Percentiles rank a stretch among this genome's conserved stretches.
These are phyloP conservation scores for Geotrichum bryndzae DNA, from an alignment of 1,139 yeast species.

Conservation along the genomic window DNA sequence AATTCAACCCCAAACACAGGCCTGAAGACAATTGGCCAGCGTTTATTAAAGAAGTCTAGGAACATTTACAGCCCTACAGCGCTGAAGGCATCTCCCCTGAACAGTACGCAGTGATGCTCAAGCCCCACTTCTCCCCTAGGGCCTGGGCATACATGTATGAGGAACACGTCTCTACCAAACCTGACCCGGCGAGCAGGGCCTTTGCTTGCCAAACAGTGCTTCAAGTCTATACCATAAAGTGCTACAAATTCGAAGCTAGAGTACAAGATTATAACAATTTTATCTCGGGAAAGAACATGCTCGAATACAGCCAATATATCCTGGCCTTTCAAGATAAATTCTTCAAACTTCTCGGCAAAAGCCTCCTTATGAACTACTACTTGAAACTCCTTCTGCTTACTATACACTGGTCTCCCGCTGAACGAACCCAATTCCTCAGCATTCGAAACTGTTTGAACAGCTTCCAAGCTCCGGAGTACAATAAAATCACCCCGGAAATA, in stretches of 20 bases:
- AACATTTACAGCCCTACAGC: too few species aligned
- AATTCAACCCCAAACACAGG: too few species aligned
- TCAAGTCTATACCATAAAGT: not conserved
- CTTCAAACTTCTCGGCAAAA: not conserved
- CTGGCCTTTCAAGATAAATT: not conserved
- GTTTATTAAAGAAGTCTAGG: too few species aligned
- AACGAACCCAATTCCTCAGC: not conserved
- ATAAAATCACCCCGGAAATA: not conserved
- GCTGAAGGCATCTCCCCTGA: too few species aligned
- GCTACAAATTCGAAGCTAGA: not conserved
- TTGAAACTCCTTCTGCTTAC: not conserved
- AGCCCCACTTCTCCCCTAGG: too few species aligned
- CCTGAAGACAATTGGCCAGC: too few species aligned
- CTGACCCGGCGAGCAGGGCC: too few species aligned
- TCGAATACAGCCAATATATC: not conserved
- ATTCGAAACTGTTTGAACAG: not conserved
- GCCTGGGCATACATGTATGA: too few species aligned
- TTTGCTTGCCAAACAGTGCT: too few species aligned
- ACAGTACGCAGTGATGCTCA: too few species aligned
- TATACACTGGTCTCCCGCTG: not conserved
- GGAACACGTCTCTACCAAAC: too few species aligned
- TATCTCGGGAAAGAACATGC: not conserved
- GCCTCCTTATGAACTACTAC: not conserved
- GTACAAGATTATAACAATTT: not conserved
- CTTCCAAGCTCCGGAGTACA: not conserved